Base-by-base conservation (phyloP, 352 stramenopile species). In the Phytophthora sp. region DNA sequence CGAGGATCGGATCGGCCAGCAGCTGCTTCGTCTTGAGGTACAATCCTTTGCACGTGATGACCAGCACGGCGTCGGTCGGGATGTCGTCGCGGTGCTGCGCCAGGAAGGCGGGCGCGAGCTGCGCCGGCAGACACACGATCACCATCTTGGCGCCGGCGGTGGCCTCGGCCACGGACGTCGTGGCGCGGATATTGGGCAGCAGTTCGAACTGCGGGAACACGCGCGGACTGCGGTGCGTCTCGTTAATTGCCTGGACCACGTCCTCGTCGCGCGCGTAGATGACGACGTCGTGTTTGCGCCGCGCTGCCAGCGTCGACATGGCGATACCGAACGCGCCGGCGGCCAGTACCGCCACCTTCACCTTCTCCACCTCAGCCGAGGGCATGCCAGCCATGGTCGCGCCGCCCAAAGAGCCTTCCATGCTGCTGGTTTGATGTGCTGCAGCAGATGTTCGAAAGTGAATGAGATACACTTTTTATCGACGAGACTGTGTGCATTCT, bases 251-350 rank as follows among this genome's bases (percentile, higher is more conserved):
- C 27, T 97, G 69, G 1, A 97, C 96, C 50, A 66, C 57, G 4
- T 56, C 54, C 26, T 80, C 29, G 26, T 94, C 89, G 33, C 96
- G 89, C 33, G 98, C 89, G 61, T 99, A 96, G 26, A 99, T 68
- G n/a, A 91, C 76, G 18, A 97, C 91, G 33, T 97, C 57, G 75
- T 98, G 91, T 45, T 93, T 93, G 46, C 97, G 88, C 31, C 94
- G 83, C 9, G 87, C 94, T 0, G 94, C 83, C 52, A 99, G 87
- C 13, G 89, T 96, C 54, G 95, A 89, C 74, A 99, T 97, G 18
- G 97, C 97, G 45, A 98, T 87, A 30, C 95, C 97, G 76, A 99
- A 99, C 58, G 98, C 96, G 24, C 97, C 97, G 2, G 94, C 97
- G 13, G 96, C 96, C 35, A 98, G 83, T 56, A 97, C 90, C 5